Evolutionary conservation across 176 grass and related monocot species (phyloP).

Genomic region (Aegilops sharonensis): DNA sequence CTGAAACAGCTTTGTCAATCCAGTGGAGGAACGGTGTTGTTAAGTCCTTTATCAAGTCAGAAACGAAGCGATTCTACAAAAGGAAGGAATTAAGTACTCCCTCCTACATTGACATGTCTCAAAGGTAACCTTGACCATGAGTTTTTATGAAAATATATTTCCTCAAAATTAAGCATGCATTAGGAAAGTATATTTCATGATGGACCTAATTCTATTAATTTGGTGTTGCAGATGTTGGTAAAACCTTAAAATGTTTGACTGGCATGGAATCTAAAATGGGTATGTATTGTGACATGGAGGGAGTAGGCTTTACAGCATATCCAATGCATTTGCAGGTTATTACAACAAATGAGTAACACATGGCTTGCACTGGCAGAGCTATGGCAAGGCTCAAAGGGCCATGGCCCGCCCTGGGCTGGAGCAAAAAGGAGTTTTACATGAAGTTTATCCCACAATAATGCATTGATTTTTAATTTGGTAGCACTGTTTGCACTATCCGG

Average conservation of each 20-base stretch:
- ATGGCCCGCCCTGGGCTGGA: too few species aligned
- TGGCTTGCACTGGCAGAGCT: background rate
- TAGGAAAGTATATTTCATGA: background rate
- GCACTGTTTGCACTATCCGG: too few species aligned
- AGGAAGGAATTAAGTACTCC: background rate
- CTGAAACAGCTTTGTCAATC: conserved; percentile 15
- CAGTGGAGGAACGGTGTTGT: background rate
- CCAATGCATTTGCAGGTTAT: conserved; percentile 1
- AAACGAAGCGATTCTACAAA: background rate
- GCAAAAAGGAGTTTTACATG: too few species aligned
- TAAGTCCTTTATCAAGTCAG: conserved; percentile 8
- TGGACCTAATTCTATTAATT: background rate
- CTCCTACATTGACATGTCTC: conserved; percentile 5
- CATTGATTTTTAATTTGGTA: too few species aligned
- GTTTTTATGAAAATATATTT: conserved; percentile 4
- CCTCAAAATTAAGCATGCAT: background rate
- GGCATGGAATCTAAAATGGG: background rate
- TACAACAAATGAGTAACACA: background rate
- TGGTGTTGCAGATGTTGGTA: background rate
- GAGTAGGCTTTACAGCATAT: background rate
- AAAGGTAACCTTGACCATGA: background rate
- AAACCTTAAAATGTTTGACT: conserved; percentile 1
- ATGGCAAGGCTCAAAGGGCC: too few species aligned
- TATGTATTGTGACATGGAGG: background rate
- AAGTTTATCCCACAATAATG: too few species aligned